A percentile compares a stretch with the other conserved stretches of the same genome.
phyloP scores from a whole-genome alignment of 495 filamentous ascomycete genomes.

The Letharia lupina region DNA sequence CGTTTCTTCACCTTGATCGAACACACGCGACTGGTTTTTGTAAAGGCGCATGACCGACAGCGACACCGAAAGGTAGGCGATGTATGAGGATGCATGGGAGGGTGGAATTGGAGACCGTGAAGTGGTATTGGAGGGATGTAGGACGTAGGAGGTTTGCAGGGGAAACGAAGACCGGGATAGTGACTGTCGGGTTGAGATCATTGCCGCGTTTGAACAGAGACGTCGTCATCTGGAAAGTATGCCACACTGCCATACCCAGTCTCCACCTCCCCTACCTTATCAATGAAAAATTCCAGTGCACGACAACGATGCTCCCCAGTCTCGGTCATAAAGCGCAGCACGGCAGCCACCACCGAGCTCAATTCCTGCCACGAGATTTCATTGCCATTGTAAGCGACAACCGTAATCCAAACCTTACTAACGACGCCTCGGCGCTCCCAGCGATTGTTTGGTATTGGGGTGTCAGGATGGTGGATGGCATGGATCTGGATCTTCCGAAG shows the following conservation, averaged over 20 bases:
- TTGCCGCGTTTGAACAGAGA: not conserved
- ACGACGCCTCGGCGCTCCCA: not conserved
- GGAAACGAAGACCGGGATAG: no score
- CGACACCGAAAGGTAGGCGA: no score
- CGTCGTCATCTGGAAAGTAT: not conserved
- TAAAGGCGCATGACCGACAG: no score
- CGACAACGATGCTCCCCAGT: not conserved
- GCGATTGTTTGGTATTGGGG: not conserved
- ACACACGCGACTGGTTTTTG: no score
- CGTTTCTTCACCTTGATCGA: no score
- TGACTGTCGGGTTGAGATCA: no score
- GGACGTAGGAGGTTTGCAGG: no score
- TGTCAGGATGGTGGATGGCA: not conserved
- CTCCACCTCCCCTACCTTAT: not conserved
- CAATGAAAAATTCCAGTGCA: not conserved
- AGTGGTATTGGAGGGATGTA: no score
- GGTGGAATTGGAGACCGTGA: no score
- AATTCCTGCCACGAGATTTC: constrained; percentile 9
- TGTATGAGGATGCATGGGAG: no score
- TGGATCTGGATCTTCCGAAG: not conserved
- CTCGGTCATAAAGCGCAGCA: constrained; percentile 13
- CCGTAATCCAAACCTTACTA: not conserved
- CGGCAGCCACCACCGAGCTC: not conserved
- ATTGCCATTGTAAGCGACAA: not conserved
- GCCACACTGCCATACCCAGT: not conserved